Percentiles rank a stretch among this genome's conserved stretches.
Evolutionary conservation across 768 basidiomycete genomes (phyloP).

Genomic region (Tubosaeta sp.): DNA sequence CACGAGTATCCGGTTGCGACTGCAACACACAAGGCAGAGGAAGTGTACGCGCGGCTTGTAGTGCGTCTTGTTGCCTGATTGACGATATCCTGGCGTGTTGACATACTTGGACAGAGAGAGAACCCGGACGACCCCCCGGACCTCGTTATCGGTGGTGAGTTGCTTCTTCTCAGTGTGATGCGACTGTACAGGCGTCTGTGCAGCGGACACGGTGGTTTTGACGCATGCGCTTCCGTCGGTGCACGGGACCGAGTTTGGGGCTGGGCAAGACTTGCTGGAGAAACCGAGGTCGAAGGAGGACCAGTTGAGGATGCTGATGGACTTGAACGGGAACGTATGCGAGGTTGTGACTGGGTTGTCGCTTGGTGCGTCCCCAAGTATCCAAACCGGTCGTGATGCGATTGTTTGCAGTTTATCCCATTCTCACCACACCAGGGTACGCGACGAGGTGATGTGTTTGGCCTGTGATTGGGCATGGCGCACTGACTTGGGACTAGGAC

Average conservation of each 20-base stretch:
- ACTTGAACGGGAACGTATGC: constrained; percentile 81
- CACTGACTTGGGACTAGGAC: constrained; percentile 42
- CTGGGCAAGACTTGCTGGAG: constrained; percentile 76
- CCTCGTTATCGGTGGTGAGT: constrained; percentile 70
- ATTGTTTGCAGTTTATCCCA: constrained; percentile 55
- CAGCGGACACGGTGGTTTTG: constrained; percentile 96
- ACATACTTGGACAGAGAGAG: constrained; percentile 32
- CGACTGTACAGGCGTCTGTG: background rate
- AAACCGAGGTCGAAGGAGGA: constrained; percentile 80
- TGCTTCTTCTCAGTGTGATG: background rate
- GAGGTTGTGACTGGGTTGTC: constrained; percentile 92
- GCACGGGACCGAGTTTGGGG: constrained; percentile 35
- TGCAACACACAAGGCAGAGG: constrained; percentile 74
- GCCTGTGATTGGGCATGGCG: background rate
- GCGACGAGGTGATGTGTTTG: constrained; percentile 49
- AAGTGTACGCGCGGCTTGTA: constrained; percentile 84
- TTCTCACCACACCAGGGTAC: constrained; percentile 74
- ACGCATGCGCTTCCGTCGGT: constrained; percentile 64
- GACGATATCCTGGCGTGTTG: background rate
- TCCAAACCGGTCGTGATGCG: background rate
- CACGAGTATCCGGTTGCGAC: constrained; percentile 77
- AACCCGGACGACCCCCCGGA: constrained; percentile 70
- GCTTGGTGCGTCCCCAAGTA: constrained; percentile 52
- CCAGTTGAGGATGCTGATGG: constrained; percentile 81
- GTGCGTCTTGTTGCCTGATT: constrained; percentile 32